Conservation (phyloP, 768 basidiomycete genomes). For the Tulasnella sp. region DNA sequence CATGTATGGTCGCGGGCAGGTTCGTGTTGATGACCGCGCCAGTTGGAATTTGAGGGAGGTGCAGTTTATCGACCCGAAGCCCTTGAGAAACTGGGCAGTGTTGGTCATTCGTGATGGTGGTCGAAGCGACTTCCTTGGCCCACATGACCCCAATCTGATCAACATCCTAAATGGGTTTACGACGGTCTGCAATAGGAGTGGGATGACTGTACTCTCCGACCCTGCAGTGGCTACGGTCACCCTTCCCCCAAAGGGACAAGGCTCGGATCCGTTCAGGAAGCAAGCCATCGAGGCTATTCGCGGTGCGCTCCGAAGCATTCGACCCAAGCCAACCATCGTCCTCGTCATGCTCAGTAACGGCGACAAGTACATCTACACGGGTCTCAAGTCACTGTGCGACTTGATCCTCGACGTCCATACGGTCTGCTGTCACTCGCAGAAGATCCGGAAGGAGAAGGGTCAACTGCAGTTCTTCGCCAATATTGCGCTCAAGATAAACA, state of each 20-base stretch:
- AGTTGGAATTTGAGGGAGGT: constrained; percentile 76
- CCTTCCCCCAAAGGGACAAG: constrained; percentile 55
- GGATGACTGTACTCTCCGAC: constrained; percentile 51
- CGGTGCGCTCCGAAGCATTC: constrained; percentile 45
- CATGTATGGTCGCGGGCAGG: constrained; percentile 51
- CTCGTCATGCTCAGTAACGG: constrained; percentile 68
- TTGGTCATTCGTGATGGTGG: constrained; percentile 64
- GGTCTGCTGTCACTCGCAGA: constrained; percentile 72
- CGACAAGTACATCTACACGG: constrained; percentile 79
- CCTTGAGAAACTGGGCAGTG: constrained; percentile 66
- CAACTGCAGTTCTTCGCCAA: constrained; percentile 82
- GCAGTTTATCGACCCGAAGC: constrained; percentile 62
- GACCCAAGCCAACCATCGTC: constrained; percentile 58
- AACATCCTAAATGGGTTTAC: constrained; percentile 57
- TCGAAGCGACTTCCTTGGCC: constrained; percentile 63
- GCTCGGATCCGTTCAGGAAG: constrained; percentile 58
- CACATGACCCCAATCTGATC: constrained; percentile 57
- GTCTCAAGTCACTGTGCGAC: constrained; percentile 77
- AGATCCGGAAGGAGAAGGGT: constrained; percentile 69
- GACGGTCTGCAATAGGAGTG: constrained; percentile 64
- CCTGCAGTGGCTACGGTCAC: constrained; percentile 43
- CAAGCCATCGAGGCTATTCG: constrained; percentile 55
- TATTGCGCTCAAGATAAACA: constrained; percentile 76
- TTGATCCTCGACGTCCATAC: constrained; percentile 67
- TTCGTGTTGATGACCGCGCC: constrained; percentile 54